Conservation (phyloP, 805 yeast species). For the Kazachstania taianensis region DNA sequence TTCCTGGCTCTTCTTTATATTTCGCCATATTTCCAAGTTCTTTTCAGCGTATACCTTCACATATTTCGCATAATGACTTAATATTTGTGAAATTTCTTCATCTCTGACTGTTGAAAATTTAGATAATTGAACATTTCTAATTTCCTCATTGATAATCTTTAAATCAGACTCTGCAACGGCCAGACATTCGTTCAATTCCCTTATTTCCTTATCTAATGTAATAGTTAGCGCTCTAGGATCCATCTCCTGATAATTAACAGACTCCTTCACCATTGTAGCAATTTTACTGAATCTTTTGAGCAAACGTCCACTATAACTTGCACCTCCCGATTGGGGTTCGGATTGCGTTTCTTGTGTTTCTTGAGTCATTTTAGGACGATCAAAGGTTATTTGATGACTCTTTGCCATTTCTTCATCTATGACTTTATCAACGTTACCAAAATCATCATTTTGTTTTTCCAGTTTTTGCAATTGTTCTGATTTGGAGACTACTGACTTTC, state of each 20-base stretch:
- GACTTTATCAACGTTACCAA: slow-evolving; percentile 17
- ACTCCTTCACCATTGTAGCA: slow-evolving; percentile 26
- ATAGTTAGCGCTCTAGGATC: slow-evolving; percentile 16
- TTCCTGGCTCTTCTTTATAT: slow-evolving; percentile 10
- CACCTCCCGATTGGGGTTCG: slow-evolving; percentile 6
- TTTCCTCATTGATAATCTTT: slow-evolving; percentile 21
- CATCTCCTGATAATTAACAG: slow-evolving; percentile 24
- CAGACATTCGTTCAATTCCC: slow-evolving; percentile 15
- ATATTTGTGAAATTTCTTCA: slow-evolving; percentile 16
- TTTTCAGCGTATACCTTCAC: slow-evolving; percentile 23
- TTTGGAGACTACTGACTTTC: slow-evolving; percentile 16
- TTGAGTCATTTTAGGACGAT: slow-evolving; percentile 6
- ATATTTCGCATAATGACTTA: slow-evolving; percentile 22
- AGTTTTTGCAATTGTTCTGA: slow-evolving; percentile 20
- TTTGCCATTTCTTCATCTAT: slow-evolving; percentile 16
- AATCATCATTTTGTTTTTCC: slow-evolving; percentile 17
- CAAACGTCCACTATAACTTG: slow-evolving; percentile 20
- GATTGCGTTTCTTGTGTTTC: too few relatives aligned
- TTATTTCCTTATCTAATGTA: slow-evolving; percentile 19
- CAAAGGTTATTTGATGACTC: slow-evolving; percentile 15
- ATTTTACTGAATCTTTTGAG: slow-evolving; percentile 23
- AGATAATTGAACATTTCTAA: slow-evolving; percentile 27
- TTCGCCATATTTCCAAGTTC: slow-evolving; percentile 24
- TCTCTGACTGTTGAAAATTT: slow-evolving; percentile 19
- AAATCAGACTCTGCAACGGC: slow-evolving; percentile 25